Base-by-base conservation (phyloP, 495 filamentous ascomycete species). In the Neurospora hispaniola region DNA sequence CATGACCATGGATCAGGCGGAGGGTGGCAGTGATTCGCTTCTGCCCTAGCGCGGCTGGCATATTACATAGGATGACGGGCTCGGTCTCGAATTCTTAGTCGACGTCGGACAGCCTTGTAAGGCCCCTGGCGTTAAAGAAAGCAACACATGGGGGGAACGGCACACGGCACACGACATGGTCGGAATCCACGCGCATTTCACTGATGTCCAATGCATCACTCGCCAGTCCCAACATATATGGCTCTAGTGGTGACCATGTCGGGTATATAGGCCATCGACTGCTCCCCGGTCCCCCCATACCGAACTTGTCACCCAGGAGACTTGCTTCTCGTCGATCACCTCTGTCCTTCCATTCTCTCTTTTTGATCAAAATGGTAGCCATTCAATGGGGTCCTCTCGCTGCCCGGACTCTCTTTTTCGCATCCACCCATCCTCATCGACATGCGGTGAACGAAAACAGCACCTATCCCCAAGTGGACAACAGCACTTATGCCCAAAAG, bases 351-450 rank as follows among this genome's bases (percentile, higher is more conserved):
- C 70, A 39, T 40, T 39, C 42, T 12, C 46, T 10, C 14, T 35
- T 16, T 43, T 10, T 38, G 42, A 27, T 35, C 74, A 79, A 68
- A 23, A 80, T 82, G 77, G 75, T 82, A 69, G 70, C 79, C 77
- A 8, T 74, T 73, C 70, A 73, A 78, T 76, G 78, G 72, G 77
- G 81, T 46, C 78, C 80, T 66, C 73, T 85, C 18, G 81, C 80
- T 70, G 78, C 81, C 71, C 81, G 82, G 70, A 80, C 81, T 12
- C 44, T 81, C 59, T 78, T 81, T 71, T 76, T 81, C 73, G 75
- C 81, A 71, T 82, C 81, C 69, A 74, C 76, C 48, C 79, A 80
- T 42, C 70, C 71, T 11, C 74, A 18, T 18, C 42, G 18, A 43
- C 18, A 71, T 54, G 71, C 78, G 8, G 75, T 73, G 59, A 20